Evolutionary conservation across 306 rosid genomes (phyloP).

Genomic region (Heteromeles arbutifolia): DNA sequence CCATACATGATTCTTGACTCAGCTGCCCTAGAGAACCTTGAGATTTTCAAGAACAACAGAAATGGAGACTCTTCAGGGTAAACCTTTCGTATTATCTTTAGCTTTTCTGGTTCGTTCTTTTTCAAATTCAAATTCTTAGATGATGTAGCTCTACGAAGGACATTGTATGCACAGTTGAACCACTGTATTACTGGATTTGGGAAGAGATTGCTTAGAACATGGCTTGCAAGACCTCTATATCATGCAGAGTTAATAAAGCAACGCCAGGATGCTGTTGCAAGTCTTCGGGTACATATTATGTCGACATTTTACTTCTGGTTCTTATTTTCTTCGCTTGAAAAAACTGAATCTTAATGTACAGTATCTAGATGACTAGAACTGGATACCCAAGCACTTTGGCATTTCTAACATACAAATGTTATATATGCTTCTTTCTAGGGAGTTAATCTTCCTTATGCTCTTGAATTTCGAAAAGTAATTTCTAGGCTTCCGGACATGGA

Average conservation of each 20-base stretch:
- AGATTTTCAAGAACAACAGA: constrained; percentile 84
- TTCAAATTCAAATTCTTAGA: constrained; percentile 27
- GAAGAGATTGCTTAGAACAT: constrained; percentile 78
- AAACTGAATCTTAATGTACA: not conserved
- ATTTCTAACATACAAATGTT: not conserved
- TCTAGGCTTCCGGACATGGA: constrained; percentile 76
- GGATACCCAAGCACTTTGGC: not conserved
- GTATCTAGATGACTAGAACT: not conserved
- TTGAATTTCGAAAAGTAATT: constrained; percentile 62
- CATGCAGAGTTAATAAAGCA: constrained; percentile 60
- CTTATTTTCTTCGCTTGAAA: not conserved
- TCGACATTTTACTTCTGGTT: constrained; percentile 7
- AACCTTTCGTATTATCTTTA: constrained; percentile 15
- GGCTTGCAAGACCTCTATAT: constrained; percentile 94
- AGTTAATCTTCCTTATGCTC: constrained; percentile 54
- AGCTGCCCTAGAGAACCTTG: constrained; percentile 90
- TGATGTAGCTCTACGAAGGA: constrained; percentile 41
- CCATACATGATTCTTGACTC: constrained; percentile 94
- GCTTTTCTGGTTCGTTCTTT: not conserved
- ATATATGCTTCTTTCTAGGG: constrained; percentile 54
- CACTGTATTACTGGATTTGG: constrained; percentile 95
- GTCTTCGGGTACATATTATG: constrained; percentile 54
- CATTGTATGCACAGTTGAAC: constrained; percentile 76
- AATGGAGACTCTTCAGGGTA: constrained; percentile 92
- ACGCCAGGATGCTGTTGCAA: constrained; percentile 77